Evolutionary conservation across 805 yeast genomes (phyloP), one percentile per base, ranked within the genome.

Genomic region (Hanseniaspora singularis): DNA sequence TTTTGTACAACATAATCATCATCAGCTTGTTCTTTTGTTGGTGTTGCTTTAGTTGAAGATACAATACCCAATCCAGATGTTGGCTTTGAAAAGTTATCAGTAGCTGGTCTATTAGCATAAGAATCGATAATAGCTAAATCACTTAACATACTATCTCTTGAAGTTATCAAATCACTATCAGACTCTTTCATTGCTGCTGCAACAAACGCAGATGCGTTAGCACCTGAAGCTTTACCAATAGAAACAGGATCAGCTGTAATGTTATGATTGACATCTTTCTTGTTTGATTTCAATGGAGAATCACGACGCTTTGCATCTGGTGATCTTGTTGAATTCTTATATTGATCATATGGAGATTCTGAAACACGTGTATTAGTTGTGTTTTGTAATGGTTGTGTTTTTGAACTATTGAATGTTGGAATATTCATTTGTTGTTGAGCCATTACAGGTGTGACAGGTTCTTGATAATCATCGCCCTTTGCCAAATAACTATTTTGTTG

Each of bases 51-150:
- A 3, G 36, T 22, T 15, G 48, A 44, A 1, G 40, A 22, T 4
- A 44, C 48, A 16, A 44, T 30, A 8, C 48, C 48, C 18, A 44
- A n/a, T 7, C 48, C 48, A 5, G 48, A 44, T 11, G 48, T 44
- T 16, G 48, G 48, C 32, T 44, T 44, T n/a, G 41, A 26, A 19
- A 44, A 44, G 24, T 27, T 22, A 16, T 44, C 27, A 9, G 26
- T 43, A 4, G 27, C 27, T n/a, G 24, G 27, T 11, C 14, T 31
- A 11, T 31, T 31, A 20, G 48, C 48, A 37, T 44, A 44, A n/a
- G 48, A 44, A 19, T 44, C 48, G 14, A 44, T 44, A 11, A 44
- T 44, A 2, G 48, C 34, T 3, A 23, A 24, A 30, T 34, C 36
- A 30, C 46, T 42, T 22, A 40, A 42, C 5, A 34, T 30, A 22